Evolutionary conservation across 306 rosid genomes (phyloP).

Genomic region (Begonia masoniana): DNA sequence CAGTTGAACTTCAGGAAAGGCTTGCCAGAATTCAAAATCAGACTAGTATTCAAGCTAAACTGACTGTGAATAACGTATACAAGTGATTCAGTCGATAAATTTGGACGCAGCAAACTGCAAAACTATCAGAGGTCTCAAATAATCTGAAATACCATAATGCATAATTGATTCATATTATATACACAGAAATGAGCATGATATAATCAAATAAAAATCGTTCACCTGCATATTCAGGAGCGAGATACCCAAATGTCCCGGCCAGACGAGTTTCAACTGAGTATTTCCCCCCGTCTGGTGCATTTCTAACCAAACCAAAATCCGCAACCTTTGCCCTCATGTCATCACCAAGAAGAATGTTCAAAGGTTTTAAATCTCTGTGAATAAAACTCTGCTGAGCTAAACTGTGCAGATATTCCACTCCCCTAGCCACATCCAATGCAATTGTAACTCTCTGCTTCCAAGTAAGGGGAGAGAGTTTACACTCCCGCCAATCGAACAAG

Average conservation of each 20-base stretch:
- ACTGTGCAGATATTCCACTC: constrained; percentile 82
- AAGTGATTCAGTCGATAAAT: no score
- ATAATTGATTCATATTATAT: no score
- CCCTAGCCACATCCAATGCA: constrained; percentile 89
- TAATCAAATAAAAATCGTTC: constrained; percentile 7
- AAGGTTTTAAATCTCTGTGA: constrained; percentile 85
- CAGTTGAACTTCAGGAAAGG: no score
- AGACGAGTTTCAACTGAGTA: constrained; percentile 70
- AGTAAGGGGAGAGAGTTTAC: constrained; percentile 37
- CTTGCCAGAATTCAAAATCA: not conserved
- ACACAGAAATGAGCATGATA: no score
- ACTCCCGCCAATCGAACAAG: constrained; percentile 57
- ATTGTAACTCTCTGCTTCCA: constrained; percentile 77
- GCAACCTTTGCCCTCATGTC: constrained; percentile 93
- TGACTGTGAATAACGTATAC: not conserved
- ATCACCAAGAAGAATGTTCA: constrained; percentile 73
- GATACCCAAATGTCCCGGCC: constrained; percentile 97
- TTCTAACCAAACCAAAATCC: constrained; percentile 77
- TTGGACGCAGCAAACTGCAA: no score
- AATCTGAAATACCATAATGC: no score
- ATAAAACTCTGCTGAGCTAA: constrained; percentile 90
- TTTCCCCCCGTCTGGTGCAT: constrained; percentile 84
- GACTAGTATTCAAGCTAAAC: not conserved
- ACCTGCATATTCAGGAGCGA: constrained; percentile 98
- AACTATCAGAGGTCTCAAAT: no score